Evolutionary conservation across 495 filamentous ascomycete species (phyloP).

Genomic region (Sphaerosporella brunnea): DNA sequence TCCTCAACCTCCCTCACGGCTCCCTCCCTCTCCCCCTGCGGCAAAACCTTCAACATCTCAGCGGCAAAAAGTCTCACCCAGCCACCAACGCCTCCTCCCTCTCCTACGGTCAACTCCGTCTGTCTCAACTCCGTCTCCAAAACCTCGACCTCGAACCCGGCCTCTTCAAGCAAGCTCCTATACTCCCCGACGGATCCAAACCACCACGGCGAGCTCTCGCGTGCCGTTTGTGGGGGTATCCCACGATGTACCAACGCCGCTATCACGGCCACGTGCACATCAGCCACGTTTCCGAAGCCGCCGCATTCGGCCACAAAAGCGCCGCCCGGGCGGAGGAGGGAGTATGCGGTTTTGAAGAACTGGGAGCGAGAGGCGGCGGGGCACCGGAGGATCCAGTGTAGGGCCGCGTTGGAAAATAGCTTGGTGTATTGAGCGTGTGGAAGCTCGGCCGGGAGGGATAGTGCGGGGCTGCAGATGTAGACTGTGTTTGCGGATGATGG

Average conservation of each 20-base stretch:
- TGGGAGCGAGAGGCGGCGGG: conserved; percentile 17
- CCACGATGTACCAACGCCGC: conserved; percentile 36
- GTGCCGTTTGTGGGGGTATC: conserved; percentile 32
- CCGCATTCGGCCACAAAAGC: conserved; percentile 56
- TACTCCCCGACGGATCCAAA: conserved; percentile 44
- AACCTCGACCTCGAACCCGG: conserved; percentile 43
- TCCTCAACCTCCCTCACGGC: conserved; percentile 39
- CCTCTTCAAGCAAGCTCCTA: conserved; percentile 33
- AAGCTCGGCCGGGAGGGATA: not conserved
- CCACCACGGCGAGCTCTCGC: conserved; percentile 48
- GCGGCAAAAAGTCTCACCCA: conserved; percentile 52
- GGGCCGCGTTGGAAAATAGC: conserved; percentile 59
- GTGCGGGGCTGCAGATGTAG: conserved; percentile 31
- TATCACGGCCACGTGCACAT: conserved; percentile 43
- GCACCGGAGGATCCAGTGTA: conserved; percentile 58
- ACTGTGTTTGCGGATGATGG: conserved; percentile 25
- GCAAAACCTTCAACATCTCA: conserved; percentile 33
- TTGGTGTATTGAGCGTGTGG: conserved; percentile 34
- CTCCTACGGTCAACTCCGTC: conserved; percentile 38
- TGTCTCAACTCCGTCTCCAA: conserved; percentile 49
- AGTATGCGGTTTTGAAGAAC: conserved; percentile 34
- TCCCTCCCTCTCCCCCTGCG: conserved; percentile 35
- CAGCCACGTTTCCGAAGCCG: conserved; percentile 49
- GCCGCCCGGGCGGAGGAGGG: conserved; percentile 39
- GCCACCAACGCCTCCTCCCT: conserved; percentile 49